Evolutionary conservation across 1,284 basidiomycete genomes (phyloP), one percentile per base, ranked within the genome.

Genomic region (Apiotrichum siamense): DNA sequence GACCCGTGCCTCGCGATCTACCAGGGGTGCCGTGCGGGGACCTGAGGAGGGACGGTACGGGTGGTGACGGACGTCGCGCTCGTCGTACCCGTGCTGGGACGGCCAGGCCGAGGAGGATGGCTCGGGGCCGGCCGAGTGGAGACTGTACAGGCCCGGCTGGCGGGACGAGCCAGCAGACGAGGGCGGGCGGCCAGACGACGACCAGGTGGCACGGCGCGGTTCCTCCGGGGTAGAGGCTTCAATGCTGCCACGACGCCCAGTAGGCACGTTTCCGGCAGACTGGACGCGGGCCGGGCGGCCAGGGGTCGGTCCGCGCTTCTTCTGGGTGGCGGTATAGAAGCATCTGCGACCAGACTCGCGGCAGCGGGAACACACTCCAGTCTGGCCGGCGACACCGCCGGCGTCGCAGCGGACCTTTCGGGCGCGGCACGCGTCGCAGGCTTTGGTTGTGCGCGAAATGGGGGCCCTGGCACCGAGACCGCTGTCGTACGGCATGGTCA

Each of bases 331-430:
- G 7, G 67, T 60, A 47, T 69, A 73, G n/a, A 65, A 56, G 47
- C 70, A 73, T 21, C 57, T 54, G 9, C 69, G 55, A 0, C 63
- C 65, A n/a, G 62, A 58, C 44, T 71, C 67, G 15, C 61, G 57
- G 42, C 70, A 73, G 20, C 70, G 52, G n/a, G 65, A 64, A 51
- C 70, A 70, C 2, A 59, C 51, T 20, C 50, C 49, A 6, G 58
- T 52, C 27, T 60, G 55, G 26, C 64, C 58, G 18, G 58, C 42
- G n/a, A 58, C 50, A 17, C 66, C 65, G n/a, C 68, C 69, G 9
- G 69, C 68, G 51, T 70, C 68, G 42, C 70, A 73, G 18, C 70
- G 53, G 1, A 73, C 70, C 49, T 73, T 73, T 15, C 70, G 51
- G 31, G 58, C 57, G n/a, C 70, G 52, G 48, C 70, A 73, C 2